Evolutionary conservation across 176 grass and related monocot genomes (phyloP).

Genomic region (Carex kokanica): DNA sequence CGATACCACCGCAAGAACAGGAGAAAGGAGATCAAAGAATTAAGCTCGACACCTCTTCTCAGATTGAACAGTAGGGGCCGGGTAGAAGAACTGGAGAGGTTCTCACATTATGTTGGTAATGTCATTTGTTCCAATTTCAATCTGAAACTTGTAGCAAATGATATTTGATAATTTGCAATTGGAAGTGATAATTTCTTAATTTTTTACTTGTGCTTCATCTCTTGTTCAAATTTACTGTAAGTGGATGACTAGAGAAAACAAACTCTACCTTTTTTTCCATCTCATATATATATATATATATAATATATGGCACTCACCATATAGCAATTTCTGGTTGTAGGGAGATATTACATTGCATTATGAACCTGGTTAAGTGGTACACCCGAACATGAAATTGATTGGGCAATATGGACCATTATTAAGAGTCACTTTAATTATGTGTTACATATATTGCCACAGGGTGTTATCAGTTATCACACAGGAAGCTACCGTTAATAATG

Average conservation of each 20-base stretch:
- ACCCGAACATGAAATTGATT: neutral
- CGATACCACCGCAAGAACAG: constrained; percentile 18
- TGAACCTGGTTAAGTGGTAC: neutral
- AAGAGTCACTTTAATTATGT: too few species aligned
- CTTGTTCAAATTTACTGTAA: neutral
- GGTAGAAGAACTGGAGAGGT: constrained; percentile 38
- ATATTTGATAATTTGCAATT: neutral
- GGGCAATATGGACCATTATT: neutral
- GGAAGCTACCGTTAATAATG: neutral
- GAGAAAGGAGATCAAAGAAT: neutral
- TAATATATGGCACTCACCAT: neutral
- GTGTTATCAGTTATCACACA: neutral
- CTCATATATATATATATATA: too few species aligned
- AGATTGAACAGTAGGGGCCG: constrained; percentile 30
- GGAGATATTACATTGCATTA: neutral
- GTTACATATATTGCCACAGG: neutral
- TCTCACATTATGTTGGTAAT: constrained; percentile 47
- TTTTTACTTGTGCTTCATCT: neutral
- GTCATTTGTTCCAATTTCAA: neutral
- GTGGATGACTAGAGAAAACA: neutral
- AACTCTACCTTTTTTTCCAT: neutral
- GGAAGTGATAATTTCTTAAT: neutral
- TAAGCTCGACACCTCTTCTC: constrained; percentile 21
- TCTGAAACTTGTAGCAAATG: neutral
- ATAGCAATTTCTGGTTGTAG: neutral